Evolutionary conservation across 2,329 filamentous ascomycete genomes (phyloP), one percentile per base, ranked within the genome.

Genomic region (Microdochium nivale): DNA sequence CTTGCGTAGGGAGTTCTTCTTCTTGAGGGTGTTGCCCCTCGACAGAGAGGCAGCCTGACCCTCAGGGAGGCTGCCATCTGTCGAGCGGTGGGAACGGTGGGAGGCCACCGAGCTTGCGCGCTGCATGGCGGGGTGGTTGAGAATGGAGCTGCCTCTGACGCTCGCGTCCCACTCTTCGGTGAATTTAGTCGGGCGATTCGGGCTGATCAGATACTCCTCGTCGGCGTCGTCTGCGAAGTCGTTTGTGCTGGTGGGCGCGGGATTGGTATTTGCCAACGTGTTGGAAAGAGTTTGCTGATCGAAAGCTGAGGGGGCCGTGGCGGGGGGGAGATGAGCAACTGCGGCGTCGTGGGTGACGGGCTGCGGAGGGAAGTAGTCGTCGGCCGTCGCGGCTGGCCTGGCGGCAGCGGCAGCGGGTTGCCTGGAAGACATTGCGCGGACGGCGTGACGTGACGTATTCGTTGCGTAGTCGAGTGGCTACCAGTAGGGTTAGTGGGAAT

Each of bases 1-100:
- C 61, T 87, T 81, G 58, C 85, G 85, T 53, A 96, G 65, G 10
- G 90, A 95, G 24, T 75, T 75, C 70, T 90, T 94, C 77, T 97
- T 97, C 75, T 89, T 94, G 60, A 97, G 76, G 0, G 91, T 96
- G 54, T 89, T 88, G 48, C 71, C 70, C 43, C 78, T 69, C 49
- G 71, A 69, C 25, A 78, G 67, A 19, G 60, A 61, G 40, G 64
- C 60, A 40, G 70, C 64, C 47, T 67, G 65, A 48, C 57, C 46
- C 48, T 62, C 65, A 46, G 66, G 60, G 35, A 58, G 63, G 47
- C 67, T 67, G 40, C 71, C 69, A 3, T 23, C 40, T 53, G 78
- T 70, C 67, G 78, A 63, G 62, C 75, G 61, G 59, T 74, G 66
- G 63, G 71, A 78, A 59, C 77, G 64, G 25, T 47, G 46, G 40